These are phyloP conservation scores for Brassica napus DNA, from an alignment of 345 rosid genomes.

Conservation along the genomic window Da-Ae NC_063443.1:13585501-13586000, in stretches of 20 bases:
- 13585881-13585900: neutral
- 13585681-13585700: conserved; percentile 92
- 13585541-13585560: conserved; percentile 97
- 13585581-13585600: conserved; percentile 92
- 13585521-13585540: conserved; percentile 83
- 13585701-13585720: conserved; percentile 82
- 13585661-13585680: conserved; percentile 23
- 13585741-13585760: conserved; percentile 91
- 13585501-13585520: conserved; percentile 70
- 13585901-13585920: conserved; percentile 33
- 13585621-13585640: conserved; percentile 7
- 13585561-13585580: conserved; percentile 91
- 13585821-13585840: conserved; percentile 91
- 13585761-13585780: conserved; percentile 99
- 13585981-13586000: conserved; percentile 82
- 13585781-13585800: conserved; percentile 98
- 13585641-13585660: conserved; percentile 9
- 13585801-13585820: conserved; percentile 94
- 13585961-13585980: conserved; percentile 91
- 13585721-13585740: conserved; percentile 87
- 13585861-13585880: neutral
- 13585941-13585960: conserved; percentile 94
- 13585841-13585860: conserved; percentile 76
- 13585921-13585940: conserved; percentile 75
- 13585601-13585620: conserved; percentile 51